Base-by-base conservation (phyloP, 257 asterid species). In the Ilex asprella region DNA sequence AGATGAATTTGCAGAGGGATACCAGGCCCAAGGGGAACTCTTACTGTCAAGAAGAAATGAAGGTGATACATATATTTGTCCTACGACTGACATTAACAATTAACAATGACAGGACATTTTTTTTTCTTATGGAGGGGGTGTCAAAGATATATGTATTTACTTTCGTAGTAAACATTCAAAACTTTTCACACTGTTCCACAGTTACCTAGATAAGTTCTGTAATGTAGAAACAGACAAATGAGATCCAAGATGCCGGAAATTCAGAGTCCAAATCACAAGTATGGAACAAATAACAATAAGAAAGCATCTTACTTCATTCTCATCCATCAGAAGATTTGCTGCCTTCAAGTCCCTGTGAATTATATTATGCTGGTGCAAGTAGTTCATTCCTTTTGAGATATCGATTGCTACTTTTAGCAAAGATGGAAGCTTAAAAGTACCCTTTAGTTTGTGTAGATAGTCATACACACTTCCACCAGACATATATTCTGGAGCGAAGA, bases 281-380 rank as follows among this genome's bases (percentile, higher is more conserved):
- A 16, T 46, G 54, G 31, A 35, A 47, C 63, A 59, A 31, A 46
- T 46, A 46, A 46, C 14, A 46, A 11, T 4, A 46, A 46, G 30
- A 53, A 30, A 58, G 63, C 65, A 30, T 60, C 89, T 83, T 74
- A 89, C 99, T 67, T 87, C 94, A 76, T 92, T 82, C 70, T 92
- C 99, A 77, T 92, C 97, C 99, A 92, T 73, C 73, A 93, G 79
- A 75, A 93, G 90, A 78, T 93, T 93, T 50, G 99, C 99, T 59
- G 97, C 95, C 86, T 93, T 93, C 83, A 93, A 74, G 74, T 93
- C 99, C 76, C 99, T 81, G 75, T 93, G 99, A 75, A 93, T 82
- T 62, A 93, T 93, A 67, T 93, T 93, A 77, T 89, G 89, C 82
- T 93, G 97, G 72, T 93, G 99, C 84, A 93, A 86, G 70, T 93